Conservation (phyloP, 805 yeast genomes). For the Yamadazyma sp. region DNA sequence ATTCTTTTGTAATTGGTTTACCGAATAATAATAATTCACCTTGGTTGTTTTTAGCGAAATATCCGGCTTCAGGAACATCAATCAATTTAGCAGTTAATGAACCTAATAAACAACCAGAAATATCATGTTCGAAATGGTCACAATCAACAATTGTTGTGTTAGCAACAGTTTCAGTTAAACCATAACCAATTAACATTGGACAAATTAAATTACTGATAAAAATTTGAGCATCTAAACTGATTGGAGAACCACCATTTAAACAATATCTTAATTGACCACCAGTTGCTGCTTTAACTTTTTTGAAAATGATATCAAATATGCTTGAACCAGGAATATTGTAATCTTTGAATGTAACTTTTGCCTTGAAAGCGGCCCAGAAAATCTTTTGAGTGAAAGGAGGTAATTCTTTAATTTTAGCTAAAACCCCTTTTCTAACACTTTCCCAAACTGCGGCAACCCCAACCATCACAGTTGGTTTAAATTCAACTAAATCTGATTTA, state of each 20-base stretch:
- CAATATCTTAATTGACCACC: slow-evolving; percentile 79
- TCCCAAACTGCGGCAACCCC: slow-evolving; percentile 99
- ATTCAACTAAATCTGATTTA: slow-evolving; percentile 80
- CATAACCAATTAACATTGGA: slow-evolving; percentile 92
- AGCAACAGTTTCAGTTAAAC: slow-evolving; percentile 95
- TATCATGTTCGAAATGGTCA: slow-evolving; percentile 62
- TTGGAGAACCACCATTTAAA: slow-evolving; percentile 92
- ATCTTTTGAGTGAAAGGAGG: slow-evolving; percentile 69
- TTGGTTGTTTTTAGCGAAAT: slow-evolving; percentile 83
- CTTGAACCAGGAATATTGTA: slow-evolving; percentile 74
- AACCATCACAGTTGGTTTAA: slow-evolving; percentile 91
- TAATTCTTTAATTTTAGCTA: slow-evolving; percentile 65
- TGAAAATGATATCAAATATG: slow-evolving; percentile 76
- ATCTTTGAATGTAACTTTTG: slow-evolving; percentile 61
- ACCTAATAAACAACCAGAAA: slow-evolving; percentile 81
- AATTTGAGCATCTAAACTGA: slow-evolving; percentile 75
- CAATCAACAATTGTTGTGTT: slow-evolving; percentile 73
- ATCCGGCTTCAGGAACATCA: slow-evolving; percentile 89
- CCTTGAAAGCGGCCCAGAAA: slow-evolving; percentile 84
- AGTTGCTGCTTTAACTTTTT: slow-evolving; percentile 87
- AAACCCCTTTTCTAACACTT: slow-evolving; percentile 86
- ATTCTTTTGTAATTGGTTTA: slow-evolving; percentile 66
- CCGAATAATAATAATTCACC: slow-evolving; percentile 90
- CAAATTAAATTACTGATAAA: slow-evolving; percentile 74
- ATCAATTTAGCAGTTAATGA: slow-evolving; percentile 83